These are phyloP conservation scores for Tulasnella sp. DNA, from an alignment of 768 basidiomycete species.

Conservation along the genomic window DNA sequence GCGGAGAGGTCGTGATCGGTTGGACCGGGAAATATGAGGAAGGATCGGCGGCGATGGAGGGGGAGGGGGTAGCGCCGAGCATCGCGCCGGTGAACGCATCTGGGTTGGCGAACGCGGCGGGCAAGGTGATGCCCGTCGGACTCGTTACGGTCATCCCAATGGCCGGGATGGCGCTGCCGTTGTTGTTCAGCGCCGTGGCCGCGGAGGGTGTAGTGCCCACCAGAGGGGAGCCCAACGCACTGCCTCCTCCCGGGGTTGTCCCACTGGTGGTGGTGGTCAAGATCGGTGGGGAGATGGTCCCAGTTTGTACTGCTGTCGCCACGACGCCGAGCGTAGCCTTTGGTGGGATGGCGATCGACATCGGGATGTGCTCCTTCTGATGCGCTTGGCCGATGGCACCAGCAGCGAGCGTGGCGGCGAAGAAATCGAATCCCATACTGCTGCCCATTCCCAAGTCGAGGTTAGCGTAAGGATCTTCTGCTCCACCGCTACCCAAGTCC, in stretches of 20 bases:
- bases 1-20: background rate
- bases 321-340: background rate
- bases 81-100: background rate
- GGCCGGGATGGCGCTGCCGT: background rate
- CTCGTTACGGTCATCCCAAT: constrained; percentile 6
- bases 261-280: background rate
- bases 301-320: background rate
- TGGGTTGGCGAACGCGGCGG: background rate
- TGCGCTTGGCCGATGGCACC: background rate
- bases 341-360: background rate
- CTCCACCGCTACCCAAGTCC: background rate
- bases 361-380: background rate
- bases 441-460: background rate
- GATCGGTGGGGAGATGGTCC: background rate
- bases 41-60: background rate
- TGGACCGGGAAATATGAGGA: background rate
- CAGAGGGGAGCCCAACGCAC: background rate
- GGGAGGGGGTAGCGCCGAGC: background rate
- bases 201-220: background rate
- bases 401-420: background rate
- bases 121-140: background rate
- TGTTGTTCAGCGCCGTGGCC: background rate
- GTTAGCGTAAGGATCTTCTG: background rate
- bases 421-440: background rate
- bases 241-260: background rate